Base-by-base conservation (phyloP, 2,329 filamentous ascomycete genomes). In the Alternaria sp. region DNA sequence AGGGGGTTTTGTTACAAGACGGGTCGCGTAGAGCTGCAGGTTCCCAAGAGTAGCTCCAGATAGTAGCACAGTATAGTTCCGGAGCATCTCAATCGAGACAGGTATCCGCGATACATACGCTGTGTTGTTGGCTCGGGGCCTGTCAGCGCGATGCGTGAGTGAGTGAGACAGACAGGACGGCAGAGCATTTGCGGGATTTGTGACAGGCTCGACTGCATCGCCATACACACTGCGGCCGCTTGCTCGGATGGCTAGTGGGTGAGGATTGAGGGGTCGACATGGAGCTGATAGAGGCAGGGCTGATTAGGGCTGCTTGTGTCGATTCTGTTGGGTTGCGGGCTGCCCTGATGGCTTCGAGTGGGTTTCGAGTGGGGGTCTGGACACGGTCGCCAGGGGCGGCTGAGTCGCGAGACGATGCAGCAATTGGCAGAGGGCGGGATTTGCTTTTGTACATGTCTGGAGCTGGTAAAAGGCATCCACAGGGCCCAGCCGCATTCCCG, bases 401-500 rank as follows among this genome's bases (percentile, higher is more conserved):
- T 41, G 44, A 42, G 39, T 55, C 44, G 53, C 37, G 29, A 17
- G 3, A 17, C 6, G 39, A 51, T 41, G 49, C 49, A 51, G 49
- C 49, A 51, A 41, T 13, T 51, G 34, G 50, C 39, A 56, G 42
- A 21, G 7, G 31, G 51, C 34, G 50, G 52, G 33, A 29, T 52
- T 41, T 58, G 55, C 48, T 34, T 50, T 44, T 24, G 50, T 50
- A 31, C 28, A 49, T 24, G 41, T 48, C 29, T 36, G 34, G 26
- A 26, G 42, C 33, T 48, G 40, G 37, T 31, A 46, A 13, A 33
- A 48, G 31, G n/a, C 51, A 44, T 24, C 13, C 39, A 44, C 39
- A 54, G 45, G 52, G 36, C 42, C 51, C 54, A 63, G 52, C 58
- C 60, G 62, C 62, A 57, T 51, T 54, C 45, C 62, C 60, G 62